Evolutionary conservation across 371 early-diverging fungal species (phyloP), one percentile per base, ranked within the genome.

Genomic region (Furculomyces boomerangus): DNA sequence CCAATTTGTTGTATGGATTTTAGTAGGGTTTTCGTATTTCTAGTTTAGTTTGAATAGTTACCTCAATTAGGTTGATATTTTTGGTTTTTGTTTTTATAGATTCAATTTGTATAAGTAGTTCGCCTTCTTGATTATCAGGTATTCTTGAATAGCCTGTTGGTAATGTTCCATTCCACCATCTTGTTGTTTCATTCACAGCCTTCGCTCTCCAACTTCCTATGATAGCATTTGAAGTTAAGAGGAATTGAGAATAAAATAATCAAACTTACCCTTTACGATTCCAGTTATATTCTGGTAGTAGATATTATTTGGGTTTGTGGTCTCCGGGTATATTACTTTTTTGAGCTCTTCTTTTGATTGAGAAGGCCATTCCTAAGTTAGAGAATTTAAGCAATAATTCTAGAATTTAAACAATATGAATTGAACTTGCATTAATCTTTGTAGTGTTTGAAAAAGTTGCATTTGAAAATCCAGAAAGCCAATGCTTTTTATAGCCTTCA

Each of bases 141-240:
- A 60, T 58, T 26, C 53, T 60, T 25, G 20, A 27, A 30, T 47
- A 55, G 29, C 47, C 60, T 1, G 16, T 45, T 26, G 50, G 57
- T 47, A 55, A 53, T 39, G 60, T 52, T 28, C 45, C 37, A 22
- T 56, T 58, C 52, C 40, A 62, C n/a, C 24, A 56, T 26, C 27
- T 39, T 29, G 55, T 57, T 8, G 14, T 40, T 40, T 57, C 56
- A 53, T 13, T 14, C 29, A 39, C 30, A 40, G 47, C 49, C 24
- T 40, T 56, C 3, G 63, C 60, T 20, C 10, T 35, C 61, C 61
- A 62, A 32, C 28, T 49, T 31, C 49, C 49, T 49, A 31, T 30
- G 5, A 49, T 22, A 49, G 16, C 10, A 31, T 24, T 25, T 49
- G 20, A 13, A 49, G 26, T 49, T 20, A 25, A 16, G 7, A 30